phyloP scores from a whole-genome alignment of 192 early-diverging fungal species.

The Gaertneriomyces sp. region DNA sequence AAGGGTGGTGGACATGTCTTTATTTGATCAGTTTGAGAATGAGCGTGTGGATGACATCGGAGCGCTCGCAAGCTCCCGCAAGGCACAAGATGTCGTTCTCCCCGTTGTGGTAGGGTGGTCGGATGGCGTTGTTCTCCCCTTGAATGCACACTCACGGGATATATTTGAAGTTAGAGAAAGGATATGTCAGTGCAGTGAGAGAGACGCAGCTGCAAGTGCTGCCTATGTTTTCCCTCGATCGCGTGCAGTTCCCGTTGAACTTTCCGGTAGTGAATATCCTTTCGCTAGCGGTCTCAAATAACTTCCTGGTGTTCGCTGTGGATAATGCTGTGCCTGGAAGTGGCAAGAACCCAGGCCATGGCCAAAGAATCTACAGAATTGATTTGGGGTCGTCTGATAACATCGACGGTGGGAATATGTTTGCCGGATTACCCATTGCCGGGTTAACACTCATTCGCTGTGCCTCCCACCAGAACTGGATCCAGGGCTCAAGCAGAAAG shows the following conservation, averaged over 20 bases:
- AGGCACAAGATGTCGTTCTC: neutral
- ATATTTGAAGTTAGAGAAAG: conserved; percentile 28
- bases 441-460: neutral
- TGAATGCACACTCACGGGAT: neutral
- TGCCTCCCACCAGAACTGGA: conserved; percentile 60
- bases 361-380: conserved; percentile 68
- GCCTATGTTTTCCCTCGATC: conserved; percentile 72
- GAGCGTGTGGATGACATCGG: neutral
- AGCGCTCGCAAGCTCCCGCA: neutral
- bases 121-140: neutral
- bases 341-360: conserved; percentile 11
- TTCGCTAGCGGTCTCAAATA: conserved; percentile 75
- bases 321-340: conserved; percentile 52
- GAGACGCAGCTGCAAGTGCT: neutral
- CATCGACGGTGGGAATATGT: conserved; percentile 60
- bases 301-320: conserved; percentile 77
- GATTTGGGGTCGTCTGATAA: conserved; percentile 79
- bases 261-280: conserved; percentile 68
- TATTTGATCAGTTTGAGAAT: conserved; percentile 37
- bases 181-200: conserved; percentile 25
- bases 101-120: neutral
- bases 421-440: neutral
- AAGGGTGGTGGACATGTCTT: conserved; percentile 18
- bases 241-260: conserved; percentile 72
- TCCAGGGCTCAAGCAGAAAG: conserved; percentile 53